Evolutionary conservation across 108 stramenopile species (phyloP).

Genomic region (Skeletonema tropicum): DNA sequence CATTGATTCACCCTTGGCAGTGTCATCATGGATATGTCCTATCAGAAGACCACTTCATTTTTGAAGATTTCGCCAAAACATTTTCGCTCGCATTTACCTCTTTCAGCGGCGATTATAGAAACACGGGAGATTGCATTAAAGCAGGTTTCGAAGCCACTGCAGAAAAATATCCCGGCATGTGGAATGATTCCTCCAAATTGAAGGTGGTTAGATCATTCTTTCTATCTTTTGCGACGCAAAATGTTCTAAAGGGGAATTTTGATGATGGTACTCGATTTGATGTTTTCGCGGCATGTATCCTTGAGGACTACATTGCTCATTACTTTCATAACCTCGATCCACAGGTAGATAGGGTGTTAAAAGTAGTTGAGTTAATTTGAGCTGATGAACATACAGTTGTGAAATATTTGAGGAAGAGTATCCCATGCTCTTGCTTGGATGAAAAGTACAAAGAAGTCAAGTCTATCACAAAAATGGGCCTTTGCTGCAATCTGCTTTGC

Average conservation of each 20-base stretch:
- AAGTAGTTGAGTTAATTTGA: not conserved
- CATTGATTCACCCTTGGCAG: not conserved
- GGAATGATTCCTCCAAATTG: not conserved
- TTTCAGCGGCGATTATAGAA: not conserved
- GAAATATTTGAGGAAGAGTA: not conserved
- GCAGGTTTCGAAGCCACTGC: not conserved
- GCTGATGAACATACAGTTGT: not conserved
- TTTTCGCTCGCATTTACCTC: not conserved
- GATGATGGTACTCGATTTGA: not conserved
- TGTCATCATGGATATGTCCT: not conserved
- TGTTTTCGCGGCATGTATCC: not conserved
- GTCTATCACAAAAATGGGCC: not conserved
- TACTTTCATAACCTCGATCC: too few species aligned
- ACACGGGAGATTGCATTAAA: not conserved
- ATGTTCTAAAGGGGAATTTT: not conserved
- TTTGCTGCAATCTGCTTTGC: not conserved
- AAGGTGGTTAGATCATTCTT: not conserved
- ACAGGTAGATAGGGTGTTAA: not conserved
- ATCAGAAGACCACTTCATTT: not conserved
- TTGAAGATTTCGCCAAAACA: not conserved
- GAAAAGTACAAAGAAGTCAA: conserved; percentile 1
- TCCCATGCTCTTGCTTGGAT: not conserved
- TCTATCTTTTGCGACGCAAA: not conserved
- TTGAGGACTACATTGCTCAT: not conserved
- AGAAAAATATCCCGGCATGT: not conserved